Evolutionary conservation across 106 monocot genomes (phyloP).

Genomic region (Chionographis japonica): DNA sequence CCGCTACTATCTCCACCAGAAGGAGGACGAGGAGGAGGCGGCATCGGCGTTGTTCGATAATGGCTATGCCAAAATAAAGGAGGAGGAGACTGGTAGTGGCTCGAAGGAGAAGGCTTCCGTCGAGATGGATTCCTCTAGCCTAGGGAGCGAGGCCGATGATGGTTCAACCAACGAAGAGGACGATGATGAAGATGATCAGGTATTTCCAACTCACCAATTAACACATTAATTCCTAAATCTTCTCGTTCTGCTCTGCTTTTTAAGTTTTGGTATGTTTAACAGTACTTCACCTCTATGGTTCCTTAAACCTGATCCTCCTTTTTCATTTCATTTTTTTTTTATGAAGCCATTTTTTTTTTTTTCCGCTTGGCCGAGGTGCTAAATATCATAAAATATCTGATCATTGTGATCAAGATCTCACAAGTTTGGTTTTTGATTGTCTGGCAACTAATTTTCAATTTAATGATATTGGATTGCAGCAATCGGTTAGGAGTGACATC

Average conservation of each 20-base stretch:
- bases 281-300: too few relatives aligned
- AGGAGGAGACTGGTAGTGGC: slow-evolving; percentile 5
- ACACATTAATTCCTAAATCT: too few relatives aligned
- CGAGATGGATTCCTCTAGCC: slow-evolving; percentile 11
- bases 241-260: too few relatives aligned
- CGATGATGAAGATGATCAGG: slow-evolving; percentile 46
- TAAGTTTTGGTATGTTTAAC: too few relatives aligned
- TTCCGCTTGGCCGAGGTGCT: too few relatives aligned
- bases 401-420: too few relatives aligned
- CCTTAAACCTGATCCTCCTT: too few relatives aligned
- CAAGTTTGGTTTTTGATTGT: background rate
- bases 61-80: slow-evolving; percentile 6
- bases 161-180: slow-evolving; percentile 14
- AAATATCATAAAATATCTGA: too few relatives aligned
- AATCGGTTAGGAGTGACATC: slow-evolving; percentile 52
- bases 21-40: slow-evolving; percentile 20
- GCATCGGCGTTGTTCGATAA: background rate
- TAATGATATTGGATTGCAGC: slow-evolving; percentile 26
- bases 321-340: too few relatives aligned
- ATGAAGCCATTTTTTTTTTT: too few relatives aligned
- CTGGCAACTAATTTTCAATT: too few relatives aligned
- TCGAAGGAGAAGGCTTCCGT: background rate
- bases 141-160: slow-evolving; percentile 7
- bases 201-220: slow-evolving; percentile 1
- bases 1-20: slow-evolving; percentile 53